Base-by-base conservation (phyloP, 2,329 filamentous ascomycete species). In the Aureobasidium namibiae region DNA sequence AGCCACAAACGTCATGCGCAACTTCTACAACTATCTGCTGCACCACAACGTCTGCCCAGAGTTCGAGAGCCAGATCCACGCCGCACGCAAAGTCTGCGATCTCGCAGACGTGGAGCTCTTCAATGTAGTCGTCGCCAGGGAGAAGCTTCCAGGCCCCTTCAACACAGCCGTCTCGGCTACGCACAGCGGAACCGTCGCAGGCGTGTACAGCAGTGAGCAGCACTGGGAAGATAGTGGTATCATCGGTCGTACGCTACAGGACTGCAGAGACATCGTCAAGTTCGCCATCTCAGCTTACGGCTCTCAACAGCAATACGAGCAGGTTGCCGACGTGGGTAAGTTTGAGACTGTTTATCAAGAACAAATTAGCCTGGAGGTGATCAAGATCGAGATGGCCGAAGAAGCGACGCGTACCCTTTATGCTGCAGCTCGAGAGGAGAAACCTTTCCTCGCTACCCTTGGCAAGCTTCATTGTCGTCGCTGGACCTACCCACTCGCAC, bases 11-110 rank as follows among this genome's bases (percentile, higher is more conserved):
- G 82, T 95, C 0, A 78, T 96, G 41, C 82, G 84, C 61, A 95
- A 94, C 68, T 97, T 97, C 69, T 82, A 96, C 63, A 89, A 90
- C 64, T 99, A 96, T 65, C 78, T 97, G 0, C 78, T 92, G 10
- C 82, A 88, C 61, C 92, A 97, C 68, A 82, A 88, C 38, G 92
- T 95, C 16, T 96, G 91, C 67, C 87, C 88, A 0, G 94, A 97
- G 70, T 88, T 92, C 68, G 77, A 73, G 0, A 75, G 80, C 0
- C 82, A 92, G 63, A 78, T 97, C 60, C 73, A 82, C 16, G 75
- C 79, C 0, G 90, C 92, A 0, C 76, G 87, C 8, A 70, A 70
- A 1, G 70, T 92, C 29, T 95, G 90, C 66, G 80, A 84, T 21
- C 68, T 78, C 14, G 90, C 89, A 1, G 78, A 83, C 3, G 67